Evolutionary conservation across 192 early-diverging fungal species (phyloP).

Genomic region (Geranomyces michiganensis): DNA sequence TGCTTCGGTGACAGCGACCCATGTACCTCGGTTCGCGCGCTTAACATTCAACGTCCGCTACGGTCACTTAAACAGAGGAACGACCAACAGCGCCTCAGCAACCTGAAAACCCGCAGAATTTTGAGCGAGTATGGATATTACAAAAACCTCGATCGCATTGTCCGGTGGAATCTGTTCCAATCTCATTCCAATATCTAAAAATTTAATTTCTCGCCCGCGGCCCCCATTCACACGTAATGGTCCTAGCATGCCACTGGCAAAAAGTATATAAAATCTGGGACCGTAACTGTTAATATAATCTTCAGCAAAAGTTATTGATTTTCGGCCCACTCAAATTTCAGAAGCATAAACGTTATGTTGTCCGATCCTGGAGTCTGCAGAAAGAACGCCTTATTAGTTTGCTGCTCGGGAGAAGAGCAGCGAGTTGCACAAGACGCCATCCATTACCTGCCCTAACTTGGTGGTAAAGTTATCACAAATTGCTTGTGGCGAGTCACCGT

Average conservation of each 20-base stretch:
- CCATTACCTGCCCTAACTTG: slow-evolving; percentile 31
- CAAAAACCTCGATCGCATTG: too few species aligned
- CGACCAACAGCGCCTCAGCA: too few species aligned
- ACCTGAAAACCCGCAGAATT: too few species aligned
- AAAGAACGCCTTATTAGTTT: not conserved
- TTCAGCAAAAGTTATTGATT: too few species aligned
- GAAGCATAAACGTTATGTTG: slow-evolving; percentile 32
- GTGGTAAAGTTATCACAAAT: slow-evolving; percentile 19
- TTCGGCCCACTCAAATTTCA: slow-evolving; percentile 17
- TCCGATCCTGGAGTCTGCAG: slow-evolving; percentile 18
- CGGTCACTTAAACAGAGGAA: too few species aligned
- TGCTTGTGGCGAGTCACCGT: slow-evolving; percentile 27
- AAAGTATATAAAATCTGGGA: not conserved
- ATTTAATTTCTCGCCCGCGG: too few species aligned
- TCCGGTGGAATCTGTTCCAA: too few species aligned
- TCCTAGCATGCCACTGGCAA: not conserved
- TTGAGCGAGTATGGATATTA: too few species aligned
- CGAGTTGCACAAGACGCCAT: not conserved
- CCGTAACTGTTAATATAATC: not conserved
- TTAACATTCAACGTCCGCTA: too few species aligned
- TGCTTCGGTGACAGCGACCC: not conserved
- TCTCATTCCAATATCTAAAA: too few species aligned
- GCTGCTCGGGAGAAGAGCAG: not conserved
- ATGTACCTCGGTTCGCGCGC: not conserved
- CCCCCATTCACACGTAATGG: too few species aligned